Evolutionary conservation across 2,329 filamentous ascomycete species (phyloP).

Genomic region (Cladobotryum mycophilum): DNA sequence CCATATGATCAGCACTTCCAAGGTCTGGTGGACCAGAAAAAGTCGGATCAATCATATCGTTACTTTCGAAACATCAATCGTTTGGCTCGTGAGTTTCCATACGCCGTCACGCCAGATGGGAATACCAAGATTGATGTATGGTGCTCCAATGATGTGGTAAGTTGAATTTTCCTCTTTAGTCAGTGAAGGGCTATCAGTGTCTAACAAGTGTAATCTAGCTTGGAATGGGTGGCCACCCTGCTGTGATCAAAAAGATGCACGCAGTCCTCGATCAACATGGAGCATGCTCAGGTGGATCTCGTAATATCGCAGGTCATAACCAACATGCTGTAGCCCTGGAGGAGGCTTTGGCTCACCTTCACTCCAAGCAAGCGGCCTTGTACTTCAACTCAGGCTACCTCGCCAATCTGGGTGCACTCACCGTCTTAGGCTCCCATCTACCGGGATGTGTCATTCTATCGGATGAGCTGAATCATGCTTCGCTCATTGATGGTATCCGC

Average conservation of each 20-base stretch:
- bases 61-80: constrained; percentile 99
- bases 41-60: constrained; percentile 93
- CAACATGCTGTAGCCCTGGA: constrained; percentile 77
- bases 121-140: constrained; percentile 86
- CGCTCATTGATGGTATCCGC: too few species aligned
- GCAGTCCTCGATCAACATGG: constrained; percentile 82
- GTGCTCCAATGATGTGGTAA: constrained; percentile 77
- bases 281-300: constrained; percentile 79
- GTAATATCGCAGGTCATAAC: constrained; percentile 92
- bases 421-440: constrained; percentile 80
- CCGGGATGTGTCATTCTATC: constrained; percentile 86
- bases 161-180: too few species aligned
- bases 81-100: constrained; percentile 81
- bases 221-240: too few species aligned
- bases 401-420: constrained; percentile 88
- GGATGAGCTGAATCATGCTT: constrained; percentile 73
- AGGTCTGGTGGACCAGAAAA: constrained; percentile 69
- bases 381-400: constrained; percentile 93
- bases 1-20: too few species aligned
- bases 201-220: too few species aligned
- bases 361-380: constrained; percentile 77
- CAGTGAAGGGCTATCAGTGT: too few species aligned
- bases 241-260: constrained; percentile 56
- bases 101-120: constrained; percentile 70
- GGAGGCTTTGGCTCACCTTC: constrained; percentile 68